Percentiles rank a stretch among this genome's conserved stretches.
These are phyloP conservation scores for Xylaria telfairii DNA, from an alignment of 495 filamentous ascomycete genomes.

Conservation along the genomic window DNA sequence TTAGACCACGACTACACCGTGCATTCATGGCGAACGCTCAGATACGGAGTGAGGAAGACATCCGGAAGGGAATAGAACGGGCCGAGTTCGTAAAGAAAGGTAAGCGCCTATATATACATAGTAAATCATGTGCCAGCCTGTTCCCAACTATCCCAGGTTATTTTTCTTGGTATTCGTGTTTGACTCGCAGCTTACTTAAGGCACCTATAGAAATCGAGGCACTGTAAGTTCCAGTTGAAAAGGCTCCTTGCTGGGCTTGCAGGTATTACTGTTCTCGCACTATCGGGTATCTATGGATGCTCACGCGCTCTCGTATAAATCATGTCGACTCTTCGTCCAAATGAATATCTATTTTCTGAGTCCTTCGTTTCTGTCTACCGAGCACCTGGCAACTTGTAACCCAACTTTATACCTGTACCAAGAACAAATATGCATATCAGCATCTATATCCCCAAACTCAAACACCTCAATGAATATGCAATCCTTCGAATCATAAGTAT, in stretches of 20 bases:
- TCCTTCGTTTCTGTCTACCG: conserved; percentile 4
- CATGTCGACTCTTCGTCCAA: not conserved
- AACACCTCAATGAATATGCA: conserved; percentile 14
- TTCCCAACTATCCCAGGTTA: not conserved
- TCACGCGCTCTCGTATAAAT: not conserved
- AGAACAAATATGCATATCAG: not conserved
- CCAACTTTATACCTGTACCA: conserved; percentile 2
- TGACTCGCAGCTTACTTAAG: conserved; percentile 2
- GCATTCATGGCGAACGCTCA: conserved; percentile 79
- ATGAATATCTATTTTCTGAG: conserved; percentile 10
- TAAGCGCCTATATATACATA: conserved; percentile 34
- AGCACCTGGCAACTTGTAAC: conserved; percentile 2
- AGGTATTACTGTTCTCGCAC: not conserved
- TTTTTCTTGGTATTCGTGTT: not conserved
- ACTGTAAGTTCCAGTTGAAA: conserved; percentile 67
- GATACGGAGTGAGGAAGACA: conserved; percentile 74
- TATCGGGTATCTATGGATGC: too few species aligned
- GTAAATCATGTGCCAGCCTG: not conserved
- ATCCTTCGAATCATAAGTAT: not conserved
- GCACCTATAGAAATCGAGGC: conserved; percentile 77
- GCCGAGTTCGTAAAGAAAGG: conserved; percentile 93
- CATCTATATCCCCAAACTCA: conserved; percentile 5
- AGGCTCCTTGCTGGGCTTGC: not conserved
- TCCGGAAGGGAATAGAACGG: conserved; percentile 73
- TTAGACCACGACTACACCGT: conserved; percentile 77